phyloP scores from a whole-genome alignment of 805 yeast species.

The Kodamaea laetipori region DNA sequence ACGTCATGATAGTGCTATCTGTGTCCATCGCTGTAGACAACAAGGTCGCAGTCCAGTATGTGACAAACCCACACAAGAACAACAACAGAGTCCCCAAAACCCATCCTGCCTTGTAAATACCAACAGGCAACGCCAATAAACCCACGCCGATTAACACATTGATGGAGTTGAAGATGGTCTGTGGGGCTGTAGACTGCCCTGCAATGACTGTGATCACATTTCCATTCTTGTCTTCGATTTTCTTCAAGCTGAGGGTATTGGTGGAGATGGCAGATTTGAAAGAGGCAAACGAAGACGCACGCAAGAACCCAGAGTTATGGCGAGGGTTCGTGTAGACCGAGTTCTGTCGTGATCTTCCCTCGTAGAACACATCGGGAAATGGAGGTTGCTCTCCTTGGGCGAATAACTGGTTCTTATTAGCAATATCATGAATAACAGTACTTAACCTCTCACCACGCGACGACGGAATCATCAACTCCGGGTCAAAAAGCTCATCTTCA shows the following conservation, averaged over 20 bases:
- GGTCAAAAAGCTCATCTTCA: constrained; percentile 54
- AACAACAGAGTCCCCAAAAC: constrained; percentile 48
- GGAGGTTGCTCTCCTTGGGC: constrained; percentile 17
- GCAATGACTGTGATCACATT: constrained; percentile 59
- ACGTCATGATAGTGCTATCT: constrained; percentile 32
- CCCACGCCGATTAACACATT: constrained; percentile 80
- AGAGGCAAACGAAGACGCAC: constrained; percentile 48
- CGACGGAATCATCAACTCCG: constrained; percentile 51
- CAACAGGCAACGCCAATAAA: constrained; percentile 70
- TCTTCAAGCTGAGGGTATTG: constrained; percentile 51
- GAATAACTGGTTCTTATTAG: constrained; percentile 26
- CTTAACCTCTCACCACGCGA: constrained; percentile 65
- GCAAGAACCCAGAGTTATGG: constrained; percentile 26
- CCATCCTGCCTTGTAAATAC: constrained; percentile 70
- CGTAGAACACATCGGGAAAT: constrained; percentile 36
- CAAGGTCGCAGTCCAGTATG: constrained; percentile 55
- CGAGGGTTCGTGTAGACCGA: constrained; percentile 20
- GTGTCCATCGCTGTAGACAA: constrained; percentile 34
- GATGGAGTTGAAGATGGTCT: constrained; percentile 71
- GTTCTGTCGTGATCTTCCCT: constrained; percentile 37
- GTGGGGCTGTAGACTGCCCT: constrained; percentile 63
- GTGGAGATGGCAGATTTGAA: constrained; percentile 38
- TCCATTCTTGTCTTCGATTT: constrained; percentile 72
- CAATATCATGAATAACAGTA: constrained; percentile 49
- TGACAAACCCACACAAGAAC: constrained; percentile 47